A percentile compares a stretch with the other conserved stretches of the same genome.
phyloP scores from a whole-genome alignment of 768 basidiomycete species.

The Phlegmacium glaucopus region DNA sequence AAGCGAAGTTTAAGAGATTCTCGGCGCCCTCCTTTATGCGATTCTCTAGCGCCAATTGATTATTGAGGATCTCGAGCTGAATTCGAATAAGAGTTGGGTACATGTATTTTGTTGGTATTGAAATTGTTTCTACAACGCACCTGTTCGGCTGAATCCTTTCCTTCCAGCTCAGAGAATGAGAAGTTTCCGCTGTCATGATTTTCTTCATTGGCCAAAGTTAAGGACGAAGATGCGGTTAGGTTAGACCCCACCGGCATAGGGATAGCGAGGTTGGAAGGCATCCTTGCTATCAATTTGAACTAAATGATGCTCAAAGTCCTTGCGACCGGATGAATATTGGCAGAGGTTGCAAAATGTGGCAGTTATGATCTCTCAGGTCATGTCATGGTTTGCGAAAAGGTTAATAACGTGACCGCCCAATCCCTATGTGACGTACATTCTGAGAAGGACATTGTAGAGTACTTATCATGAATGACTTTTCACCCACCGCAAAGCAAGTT shows the following conservation, averaged over 20 bases:
- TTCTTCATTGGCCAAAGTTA: slow-evolving; percentile 24
- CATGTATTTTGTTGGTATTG: neutral
- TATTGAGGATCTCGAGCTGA: slow-evolving; percentile 66
- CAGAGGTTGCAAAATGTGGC: no score
- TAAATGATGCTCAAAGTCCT: no score
- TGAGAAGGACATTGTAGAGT: no score
- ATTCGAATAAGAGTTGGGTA: slow-evolving; percentile 2
- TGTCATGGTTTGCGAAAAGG: no score
- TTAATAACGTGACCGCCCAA: no score
- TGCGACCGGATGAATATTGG: no score
- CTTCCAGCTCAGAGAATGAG: slow-evolving; percentile 41
- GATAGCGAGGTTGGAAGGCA: slow-evolving; percentile 16
- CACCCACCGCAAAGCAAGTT: no score
- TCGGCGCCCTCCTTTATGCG: slow-evolving; percentile 91
- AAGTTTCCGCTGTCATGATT: slow-evolving; percentile 20
- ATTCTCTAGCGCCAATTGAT: slow-evolving; percentile 69
- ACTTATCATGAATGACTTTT: no score
- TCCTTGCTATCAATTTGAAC: neutral
- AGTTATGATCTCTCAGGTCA: no score
- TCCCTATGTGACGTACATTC: no score
- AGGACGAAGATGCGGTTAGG: slow-evolving; percentile 19
- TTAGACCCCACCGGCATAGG: slow-evolving; percentile 15
- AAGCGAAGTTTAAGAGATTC: slow-evolving; percentile 72
- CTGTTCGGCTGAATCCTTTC: slow-evolving; percentile 44
- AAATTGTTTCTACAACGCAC: slow-evolving; percentile 19